A percentile compares a stretch with the other conserved stretches of the same genome.
Conservation (phyloP, 2,329 filamentous ascomycete genomes). For the Fusarium sp. region DNA sequence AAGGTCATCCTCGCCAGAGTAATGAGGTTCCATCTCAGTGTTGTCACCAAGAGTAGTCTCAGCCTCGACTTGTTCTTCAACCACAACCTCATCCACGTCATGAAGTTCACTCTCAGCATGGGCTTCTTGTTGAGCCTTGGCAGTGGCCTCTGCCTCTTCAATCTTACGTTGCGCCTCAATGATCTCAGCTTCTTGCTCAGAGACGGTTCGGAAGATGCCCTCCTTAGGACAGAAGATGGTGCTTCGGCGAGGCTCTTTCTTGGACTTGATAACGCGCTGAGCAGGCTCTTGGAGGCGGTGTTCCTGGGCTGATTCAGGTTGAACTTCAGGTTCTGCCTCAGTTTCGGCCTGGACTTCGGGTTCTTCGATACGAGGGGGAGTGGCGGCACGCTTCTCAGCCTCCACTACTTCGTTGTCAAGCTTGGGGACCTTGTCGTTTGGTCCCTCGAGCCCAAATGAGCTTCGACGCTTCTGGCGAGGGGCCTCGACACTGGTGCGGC, state of each 20-base stretch:
- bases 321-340: slow-evolving; percentile 19
- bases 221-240: slow-evolving; percentile 71
- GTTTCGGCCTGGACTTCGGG: slow-evolving; percentile 11
- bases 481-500: slow-evolving; percentile 14
- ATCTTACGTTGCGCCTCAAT: slow-evolving; percentile 51
- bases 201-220: slow-evolving; percentile 71
- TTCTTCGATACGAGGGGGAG: slow-evolving; percentile 38
- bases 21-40: slow-evolving; percentile 46
- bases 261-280: slow-evolving; percentile 42
- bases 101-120: not conserved
- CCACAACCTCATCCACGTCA: slow-evolving; percentile 25
- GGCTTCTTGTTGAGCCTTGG: slow-evolving; percentile 19
- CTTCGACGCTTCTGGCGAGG: slow-evolving; percentile 41
- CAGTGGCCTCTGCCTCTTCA: slow-evolving; percentile 30
- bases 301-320: slow-evolving; percentile 11
- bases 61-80: slow-evolving; percentile 21
- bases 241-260: slow-evolving; percentile 58
- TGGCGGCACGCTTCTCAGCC: slow-evolving; percentile 31
- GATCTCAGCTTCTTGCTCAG: slow-evolving; percentile 62
- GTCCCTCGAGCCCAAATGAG: slow-evolving; percentile 41
- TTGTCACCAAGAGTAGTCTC: slow-evolving; percentile 35
- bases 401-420: slow-evolving; percentile 48
- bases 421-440: slow-evolving; percentile 49
- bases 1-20: slow-evolving; percentile 48
- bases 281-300: slow-evolving; percentile 43